Base-by-base conservation (phyloP, 116 monocot species). In the Trichopus zeylanicus region DNA sequence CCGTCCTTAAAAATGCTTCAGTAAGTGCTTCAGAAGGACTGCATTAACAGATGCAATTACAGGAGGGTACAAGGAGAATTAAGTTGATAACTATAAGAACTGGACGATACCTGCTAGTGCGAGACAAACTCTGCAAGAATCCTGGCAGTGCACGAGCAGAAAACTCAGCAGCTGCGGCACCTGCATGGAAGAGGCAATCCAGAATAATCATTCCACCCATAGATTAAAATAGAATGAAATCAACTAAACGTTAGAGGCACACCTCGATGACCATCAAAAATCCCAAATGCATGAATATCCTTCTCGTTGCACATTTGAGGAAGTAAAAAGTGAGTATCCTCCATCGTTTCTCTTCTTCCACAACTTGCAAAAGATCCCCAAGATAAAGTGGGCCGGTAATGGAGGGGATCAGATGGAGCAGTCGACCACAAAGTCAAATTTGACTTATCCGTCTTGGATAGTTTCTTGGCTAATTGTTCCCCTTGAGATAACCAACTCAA, bases 241-340 rank as follows among this genome's bases (percentile, higher is more conserved):
- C 13, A 51, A 26, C 22, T 13, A 18, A 47, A 0, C 31, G 58
- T 42, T 7, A 34, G 22, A 46, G 5, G 8, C 12, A 56, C 48
- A 97, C 91, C 97, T 82, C 97, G 72, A 72, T 97, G 97, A 38
- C 88, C 97, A 81, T 97, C 91, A 69, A 87, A 91, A 71, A 97
- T 85, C 26, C 97, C 97, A 76, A 97, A 87, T 12, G 73, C 53
- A 76, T 84, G 73, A 29, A 82, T 48, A 51, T 82, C 75, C 56
- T 79, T 67, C 56, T 81, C 65, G 60, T 73, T 70, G 60, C 82
- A 81, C 65, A 97, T 67, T 46, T 75, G 65, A 30, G 97, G 87
- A 70, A 82, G 76, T 76, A 97, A 70, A 69, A 97, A 91, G 58
- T 97, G 91, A 51, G 87, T 75, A 76, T 91, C 97, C 70, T 97